Conservation (phyloP, 2,329 filamentous ascomycete genomes). For the Epichloe sp. region DNA sequence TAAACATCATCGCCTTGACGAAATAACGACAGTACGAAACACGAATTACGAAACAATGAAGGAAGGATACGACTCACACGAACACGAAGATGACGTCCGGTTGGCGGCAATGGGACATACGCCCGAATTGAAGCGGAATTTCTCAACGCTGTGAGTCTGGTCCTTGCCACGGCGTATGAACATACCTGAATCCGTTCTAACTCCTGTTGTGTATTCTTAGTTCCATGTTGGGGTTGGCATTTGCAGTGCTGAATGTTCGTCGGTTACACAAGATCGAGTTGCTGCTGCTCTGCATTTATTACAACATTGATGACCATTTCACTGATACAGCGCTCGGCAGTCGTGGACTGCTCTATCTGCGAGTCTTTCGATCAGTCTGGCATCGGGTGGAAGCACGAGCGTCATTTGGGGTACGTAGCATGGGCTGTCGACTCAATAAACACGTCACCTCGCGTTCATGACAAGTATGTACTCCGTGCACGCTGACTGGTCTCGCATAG, state of each 20-base stretch:
- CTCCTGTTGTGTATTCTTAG: neutral
- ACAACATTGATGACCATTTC: too few relatives aligned
- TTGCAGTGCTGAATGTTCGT: slow-evolving; percentile 30
- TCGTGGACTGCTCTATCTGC: slow-evolving; percentile 34
- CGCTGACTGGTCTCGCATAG: slow-evolving; percentile 1
- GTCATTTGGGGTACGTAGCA: slow-evolving; percentile 51
- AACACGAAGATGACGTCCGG: slow-evolving; percentile 13
- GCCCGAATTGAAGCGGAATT: slow-evolving; percentile 14
- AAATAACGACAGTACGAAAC: too few relatives aligned
- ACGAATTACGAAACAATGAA: slow-evolving; percentile 4
- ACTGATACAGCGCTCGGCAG: slow-evolving; percentile 2
- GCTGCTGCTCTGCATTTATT: neutral
- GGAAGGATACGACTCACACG: neutral
- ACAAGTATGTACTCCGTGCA: too few relatives aligned
- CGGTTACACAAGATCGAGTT: neutral
- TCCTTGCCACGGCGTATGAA: too few relatives aligned
- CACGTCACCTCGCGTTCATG: too few relatives aligned
- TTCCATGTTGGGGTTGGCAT: slow-evolving; percentile 30
- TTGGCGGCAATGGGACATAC: slow-evolving; percentile 14
- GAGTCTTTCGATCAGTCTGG: slow-evolving; percentile 36
- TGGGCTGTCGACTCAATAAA: neutral
- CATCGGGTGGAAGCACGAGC: slow-evolving; percentile 52
- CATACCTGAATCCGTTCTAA: neutral
- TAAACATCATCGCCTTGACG: neutral
- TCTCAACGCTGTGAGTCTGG: slow-evolving; percentile 12